phyloP scores from a whole-genome alignment of 805 yeast genomes.

The Kazachstania taianensis region DNA sequence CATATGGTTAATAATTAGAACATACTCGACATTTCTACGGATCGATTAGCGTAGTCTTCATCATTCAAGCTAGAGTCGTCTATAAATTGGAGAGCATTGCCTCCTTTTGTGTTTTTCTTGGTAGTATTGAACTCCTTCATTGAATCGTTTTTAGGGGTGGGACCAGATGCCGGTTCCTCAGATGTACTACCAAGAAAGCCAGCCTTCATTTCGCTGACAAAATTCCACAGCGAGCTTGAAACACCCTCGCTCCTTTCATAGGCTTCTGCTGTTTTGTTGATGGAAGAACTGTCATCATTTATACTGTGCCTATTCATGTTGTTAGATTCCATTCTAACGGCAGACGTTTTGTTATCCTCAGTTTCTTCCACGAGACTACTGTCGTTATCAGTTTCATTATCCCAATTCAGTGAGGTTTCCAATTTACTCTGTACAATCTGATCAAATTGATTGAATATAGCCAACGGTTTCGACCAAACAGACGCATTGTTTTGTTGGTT shows the following conservation, averaged over 20 bases:
- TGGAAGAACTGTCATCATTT: background rate
- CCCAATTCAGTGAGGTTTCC: constrained; percentile 40
- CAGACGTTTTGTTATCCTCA: background rate
- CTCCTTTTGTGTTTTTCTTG: constrained; percentile 6
- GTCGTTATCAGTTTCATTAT: constrained; percentile 7
- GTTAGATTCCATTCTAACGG: constrained; percentile 8
- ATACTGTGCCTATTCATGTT: background rate
- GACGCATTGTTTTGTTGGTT: constrained; percentile 15
- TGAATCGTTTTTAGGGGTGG: background rate
- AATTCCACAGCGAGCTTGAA: constrained; percentile 38
- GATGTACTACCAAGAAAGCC: constrained; percentile 29
- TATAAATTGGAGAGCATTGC: constrained; percentile 6
- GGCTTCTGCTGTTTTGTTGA: background rate
- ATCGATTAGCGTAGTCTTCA: background rate
- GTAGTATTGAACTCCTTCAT: constrained; percentile 12
- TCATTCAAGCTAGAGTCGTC: constrained; percentile 4
- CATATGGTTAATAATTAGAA: background rate
- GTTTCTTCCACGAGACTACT: background rate
- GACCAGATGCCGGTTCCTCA: constrained; percentile 1
- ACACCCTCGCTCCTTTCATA: constrained; percentile 14
- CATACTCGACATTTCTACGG: constrained; percentile 9
- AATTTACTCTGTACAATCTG: constrained; percentile 55
- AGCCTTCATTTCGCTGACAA: constrained; percentile 40
- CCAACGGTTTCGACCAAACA: constrained; percentile 45
- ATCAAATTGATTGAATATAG: constrained; percentile 57